Conservation (phyloP, 805 yeast species). For the Metschnikowia colocasiae region DNA sequence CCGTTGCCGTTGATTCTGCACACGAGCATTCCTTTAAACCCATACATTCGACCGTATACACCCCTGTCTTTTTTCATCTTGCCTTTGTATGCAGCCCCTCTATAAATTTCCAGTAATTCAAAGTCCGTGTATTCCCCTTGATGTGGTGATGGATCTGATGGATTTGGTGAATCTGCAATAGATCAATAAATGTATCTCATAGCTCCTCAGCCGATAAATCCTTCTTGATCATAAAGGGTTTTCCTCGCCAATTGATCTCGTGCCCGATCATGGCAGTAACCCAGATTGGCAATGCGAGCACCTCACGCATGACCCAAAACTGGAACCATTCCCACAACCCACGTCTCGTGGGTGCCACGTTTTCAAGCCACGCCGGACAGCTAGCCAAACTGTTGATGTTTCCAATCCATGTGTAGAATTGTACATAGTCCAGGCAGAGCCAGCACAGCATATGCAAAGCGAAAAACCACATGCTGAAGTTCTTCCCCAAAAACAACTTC, state of each 20-base stretch:
- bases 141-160: too few species aligned
- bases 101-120: too few species aligned
- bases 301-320: conserved; percentile 67
- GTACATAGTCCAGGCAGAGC: conserved; percentile 62
- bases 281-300: conserved; percentile 83
- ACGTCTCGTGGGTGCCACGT: conserved; percentile 18
- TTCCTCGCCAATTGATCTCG: conserved; percentile 73
- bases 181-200: too few species aligned
- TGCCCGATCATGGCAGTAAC: conserved; percentile 73
- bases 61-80: too few species aligned
- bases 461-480: conserved; percentile 39
- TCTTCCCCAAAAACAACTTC: conserved; percentile 30
- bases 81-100: too few species aligned
- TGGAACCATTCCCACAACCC: conserved; percentile 25
- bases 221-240: conserved; percentile 65
- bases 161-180: too few species aligned
- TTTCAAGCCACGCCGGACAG: conserved; percentile 15
- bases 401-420: conserved; percentile 45
- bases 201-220: conserved; percentile 76
- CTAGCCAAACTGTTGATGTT: conserved; percentile 14
- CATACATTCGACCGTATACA: too few species aligned
- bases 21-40: too few species aligned
- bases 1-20: too few species aligned
- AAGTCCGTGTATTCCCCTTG: too few species aligned
- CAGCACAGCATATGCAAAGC: conserved; percentile 56